These are phyloP conservation scores for Chalaropsis thielavioides DNA, from an alignment of 2,329 filamentous ascomycete genomes.

Conservation along the genomic window DNA sequence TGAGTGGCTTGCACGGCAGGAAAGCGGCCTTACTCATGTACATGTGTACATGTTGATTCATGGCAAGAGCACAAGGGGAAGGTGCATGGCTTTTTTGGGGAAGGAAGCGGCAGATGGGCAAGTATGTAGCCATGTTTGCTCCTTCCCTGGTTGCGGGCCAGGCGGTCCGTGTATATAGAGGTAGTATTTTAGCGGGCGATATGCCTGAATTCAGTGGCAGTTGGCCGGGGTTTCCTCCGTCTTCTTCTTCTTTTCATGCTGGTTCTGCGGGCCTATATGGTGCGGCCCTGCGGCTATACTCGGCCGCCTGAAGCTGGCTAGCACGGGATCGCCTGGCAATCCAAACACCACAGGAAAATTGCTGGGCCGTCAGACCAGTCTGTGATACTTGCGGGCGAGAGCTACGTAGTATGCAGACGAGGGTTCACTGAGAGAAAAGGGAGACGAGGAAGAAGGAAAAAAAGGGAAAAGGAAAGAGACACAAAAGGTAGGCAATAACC, in stretches of 20 bases:
- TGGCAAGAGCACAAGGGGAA: background rate
- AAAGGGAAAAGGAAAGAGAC: background rate
- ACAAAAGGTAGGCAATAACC: background rate
- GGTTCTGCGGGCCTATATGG: background rate
- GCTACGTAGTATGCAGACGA: constrained; percentile 5
- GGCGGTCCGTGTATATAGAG: no score
- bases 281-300: no score
- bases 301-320: background rate
- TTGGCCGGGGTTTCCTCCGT: background rate
- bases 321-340: background rate
- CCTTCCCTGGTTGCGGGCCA: background rate
- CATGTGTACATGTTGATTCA: background rate
- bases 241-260: background rate
- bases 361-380: background rate
- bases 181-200: no score
- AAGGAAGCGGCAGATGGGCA: background rate
- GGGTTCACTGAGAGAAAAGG: background rate
- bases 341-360: background rate
- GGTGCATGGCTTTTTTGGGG: background rate
- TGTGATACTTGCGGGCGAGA: background rate
- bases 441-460: background rate
- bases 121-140: background rate
- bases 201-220: no score
- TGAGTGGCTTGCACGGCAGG: background rate
- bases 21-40: background rate